Evolutionary conservation across 23 red algal genomes (phyloP), one percentile per base, ranked within the genome.

Genomic region (Chondrus crispus): DNA sequence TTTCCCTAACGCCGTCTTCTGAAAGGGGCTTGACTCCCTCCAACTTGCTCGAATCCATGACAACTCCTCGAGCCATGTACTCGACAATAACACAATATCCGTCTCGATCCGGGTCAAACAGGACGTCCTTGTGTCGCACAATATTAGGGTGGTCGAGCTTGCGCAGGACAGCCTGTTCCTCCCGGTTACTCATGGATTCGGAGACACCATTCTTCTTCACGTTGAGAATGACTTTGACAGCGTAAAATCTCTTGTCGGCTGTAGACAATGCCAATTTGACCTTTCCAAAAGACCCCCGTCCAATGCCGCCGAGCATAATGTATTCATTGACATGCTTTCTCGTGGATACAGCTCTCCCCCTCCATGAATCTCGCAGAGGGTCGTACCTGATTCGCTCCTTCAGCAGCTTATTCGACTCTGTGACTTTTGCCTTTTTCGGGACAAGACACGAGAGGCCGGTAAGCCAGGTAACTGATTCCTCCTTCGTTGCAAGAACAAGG

Each of bases 101-200:
- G 39, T 98, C 93, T 19, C 77, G 63, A 4, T 85, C 88, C 2
- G 24, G 29, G 46, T 98, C 96, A 22, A 81, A 80, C 44, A 95
- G 84, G 14, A 98, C 74, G 38, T 94, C 96, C 11, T 87, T 64
- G 45, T 95, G 85, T 19, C 36, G 62, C 84, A 94, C 87, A 51
- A 98, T 90, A 85, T 98, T 94, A 38, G 96, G 96, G 54, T 98
- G 96, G 37, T 90, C 89, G 36, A 98, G 85, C n/a, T 98, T 98
- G 40, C 88, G 80, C 60, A 98, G 80, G 30, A 98, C 88, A 36
- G 92, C 94, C 54, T 92, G 83, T 74, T 96, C 94, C 80, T 96
- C 81, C 7, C 63, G 84, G 44, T 95, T 95, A 10, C 74, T 69
- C 63, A 94, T 86, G 9, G 93, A 85, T 44, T 42, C 39, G 4